Evolutionary conservation across 371 early-diverging fungal genomes (phyloP).

Genomic region (Mortierella sp.): DNA sequence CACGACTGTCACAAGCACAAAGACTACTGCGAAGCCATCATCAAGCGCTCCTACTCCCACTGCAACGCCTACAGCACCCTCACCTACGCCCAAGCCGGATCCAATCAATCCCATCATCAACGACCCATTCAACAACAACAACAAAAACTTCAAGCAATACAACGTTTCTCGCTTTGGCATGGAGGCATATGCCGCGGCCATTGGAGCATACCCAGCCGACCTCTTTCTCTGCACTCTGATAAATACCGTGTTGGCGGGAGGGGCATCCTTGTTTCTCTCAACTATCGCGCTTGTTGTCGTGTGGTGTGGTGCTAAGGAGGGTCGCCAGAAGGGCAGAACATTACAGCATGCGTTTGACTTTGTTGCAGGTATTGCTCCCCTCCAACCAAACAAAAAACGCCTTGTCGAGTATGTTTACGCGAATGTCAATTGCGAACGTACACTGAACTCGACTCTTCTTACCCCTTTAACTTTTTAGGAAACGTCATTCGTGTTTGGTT

Average conservation of each 20-base stretch:
- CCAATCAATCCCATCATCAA: slow-evolving; percentile 28
- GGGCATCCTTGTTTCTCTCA: slow-evolving; percentile 51
- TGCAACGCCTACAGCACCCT: neutral
- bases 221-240: slow-evolving; percentile 60
- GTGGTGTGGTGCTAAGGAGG: slow-evolving; percentile 34
- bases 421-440: neutral
- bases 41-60: neutral
- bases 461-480: slow-evolving; percentile 15
- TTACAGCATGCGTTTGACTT: slow-evolving; percentile 48
- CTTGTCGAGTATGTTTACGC: neutral
- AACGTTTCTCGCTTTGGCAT: slow-evolving; percentile 60
- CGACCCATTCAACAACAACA: slow-evolving; percentile 33
- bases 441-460: neutral
- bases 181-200: slow-evolving; percentile 60
- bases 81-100: slow-evolving; percentile 11
- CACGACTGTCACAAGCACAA: neutral
- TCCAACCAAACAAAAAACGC: neutral
- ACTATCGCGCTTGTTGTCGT: slow-evolving; percentile 41
- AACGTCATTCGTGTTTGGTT: slow-evolving; percentile 52
- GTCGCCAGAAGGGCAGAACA: slow-evolving; percentile 46
- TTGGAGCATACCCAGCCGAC: slow-evolving; percentile 59
- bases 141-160: slow-evolving; percentile 15
- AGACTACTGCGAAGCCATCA: neutral
- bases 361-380: slow-evolving; percentile 33
- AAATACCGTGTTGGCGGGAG: slow-evolving; percentile 43